Evolutionary conservation across 2,329 filamentous ascomycete genomes (phyloP), one percentile per base, ranked within the genome.

Genomic region (Metarhizium humberi): DNA sequence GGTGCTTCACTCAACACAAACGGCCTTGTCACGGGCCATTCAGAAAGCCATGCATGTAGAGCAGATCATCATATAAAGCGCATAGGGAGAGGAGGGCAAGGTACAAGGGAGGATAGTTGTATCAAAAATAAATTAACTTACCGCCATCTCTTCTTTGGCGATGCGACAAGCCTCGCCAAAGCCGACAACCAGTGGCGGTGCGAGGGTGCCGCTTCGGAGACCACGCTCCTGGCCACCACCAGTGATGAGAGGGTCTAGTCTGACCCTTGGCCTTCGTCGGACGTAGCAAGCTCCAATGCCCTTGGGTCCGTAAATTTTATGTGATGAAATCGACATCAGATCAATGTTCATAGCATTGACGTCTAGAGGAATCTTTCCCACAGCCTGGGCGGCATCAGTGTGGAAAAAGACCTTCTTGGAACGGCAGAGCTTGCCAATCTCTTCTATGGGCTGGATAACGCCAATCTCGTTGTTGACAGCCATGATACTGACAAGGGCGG

Each of bases 391-490:
- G 52, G 81, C 94, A 71, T 99, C 94, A 29, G 91, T 95, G 75
- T 99, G 94, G 82, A 99, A 99, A 74, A 96, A 99, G 48, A 96
- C 79, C 77, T 96, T 96, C 73, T 90, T 94, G 54, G 84, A 81
- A 52, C 94, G 85, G 73, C 94, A 99, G 14, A 99, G 77, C 73
- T 87, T 88, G 66, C 94, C 94, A 68, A 99, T 99, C 74, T 96
- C 84, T 64, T 90, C 88, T 56, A 99, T 75, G 1, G 94, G 94
- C 72, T 99, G 94, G 56, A 99, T 95, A n/a, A 99, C 94, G 67
- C 94, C 94, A 65, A 99, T 97, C 74, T 99, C 94, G 71, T 99
- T 99, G 78, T 99, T 99, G 66, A 99, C 94, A 1, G 94, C 86
- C 94, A 99, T 99, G 72, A 99, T 89, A 68, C 92, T 96, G 71